Percentiles rank a stretch among this genome's conserved stretches.
These are phyloP conservation scores for Puccinia horiana DNA, from an alignment of 1,284 basidiomycete species.

Conservation along the genomic window DNA sequence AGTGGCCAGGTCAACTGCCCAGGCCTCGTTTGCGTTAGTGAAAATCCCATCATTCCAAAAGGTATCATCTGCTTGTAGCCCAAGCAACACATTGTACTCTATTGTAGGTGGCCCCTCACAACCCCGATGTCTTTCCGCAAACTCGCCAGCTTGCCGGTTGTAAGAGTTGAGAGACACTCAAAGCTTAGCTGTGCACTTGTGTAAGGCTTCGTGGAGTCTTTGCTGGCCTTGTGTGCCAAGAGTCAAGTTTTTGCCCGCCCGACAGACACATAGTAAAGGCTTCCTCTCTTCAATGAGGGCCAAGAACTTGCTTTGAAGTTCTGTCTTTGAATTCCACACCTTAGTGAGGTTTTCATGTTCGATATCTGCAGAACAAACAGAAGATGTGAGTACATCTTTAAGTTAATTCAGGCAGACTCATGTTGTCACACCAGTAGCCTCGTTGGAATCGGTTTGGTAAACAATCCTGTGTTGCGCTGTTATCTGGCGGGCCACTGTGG, in stretches of 20 bases:
- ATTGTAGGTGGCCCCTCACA: too few species aligned
- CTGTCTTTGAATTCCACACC: neutral
- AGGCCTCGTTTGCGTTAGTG: neutral
- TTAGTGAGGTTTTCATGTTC: neutral
- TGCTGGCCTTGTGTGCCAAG: neutral
- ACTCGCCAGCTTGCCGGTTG: neutral
- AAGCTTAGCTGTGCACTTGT: neutral
- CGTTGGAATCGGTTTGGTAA: too few species aligned
- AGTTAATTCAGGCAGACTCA: too few species aligned
- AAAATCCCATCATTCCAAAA: conserved; percentile 21
- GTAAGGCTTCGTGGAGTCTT: too few species aligned
- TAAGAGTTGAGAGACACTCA: neutral
- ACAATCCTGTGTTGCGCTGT: too few species aligned
- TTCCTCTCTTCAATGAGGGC: neutral
- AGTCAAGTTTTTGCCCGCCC: neutral
- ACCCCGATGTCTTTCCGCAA: too few species aligned
- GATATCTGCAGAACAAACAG: neutral
- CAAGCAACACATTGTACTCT: neutral
- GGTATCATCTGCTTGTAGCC: neutral
- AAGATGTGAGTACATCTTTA: too few species aligned
- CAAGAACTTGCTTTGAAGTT: neutral
- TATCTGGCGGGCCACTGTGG: too few species aligned
- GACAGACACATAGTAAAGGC: neutral
- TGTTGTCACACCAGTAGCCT: too few species aligned
- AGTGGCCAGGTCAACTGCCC: neutral